Base-by-base conservation (phyloP, 1,139 yeast species). In the Candida glucosophila region DNA sequence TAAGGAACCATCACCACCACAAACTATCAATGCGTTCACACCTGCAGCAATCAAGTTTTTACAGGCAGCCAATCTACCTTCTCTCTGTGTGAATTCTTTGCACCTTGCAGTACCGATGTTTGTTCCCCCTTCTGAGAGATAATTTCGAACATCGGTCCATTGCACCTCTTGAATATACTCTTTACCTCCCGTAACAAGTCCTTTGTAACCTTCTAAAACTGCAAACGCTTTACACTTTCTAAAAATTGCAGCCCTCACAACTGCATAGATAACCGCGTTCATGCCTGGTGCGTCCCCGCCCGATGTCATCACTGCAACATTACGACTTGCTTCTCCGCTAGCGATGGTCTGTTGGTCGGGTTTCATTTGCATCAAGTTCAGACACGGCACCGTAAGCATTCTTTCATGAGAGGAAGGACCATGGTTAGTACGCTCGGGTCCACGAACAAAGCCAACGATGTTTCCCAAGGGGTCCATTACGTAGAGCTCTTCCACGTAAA, bases 211-310 rank as follows among this genome's bases (percentile, higher is more conserved):
- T 55, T 80, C 92, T 48, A 69, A 73, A 15, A 80, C 65, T 3
- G 81, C 86, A 46, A 62, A 80, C 2, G 79, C 80, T 39, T 75
- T 79, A 47, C 88, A 78, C 8, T 77, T 82, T 34, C 69, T 59
- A 53, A 62, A 74, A 36, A 80, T 76, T 29, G 82, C 81, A 0
- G 88, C 73, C 40, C 92, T 60, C 6, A 79, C 80, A 28, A 80
- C 83, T 2, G 90, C 88, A 38, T 90, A 63, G 6, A 80, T 90
- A 15, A 75, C 78, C 5, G 90, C 83, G 46, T 77, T 77, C 92
- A 80, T 80, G 41, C 92, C 92, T 12, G 83, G 90, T 24, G 90
- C 79, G 48, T 80, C 92, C 44, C 92, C 92, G 36, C 92, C 92
- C 1, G 88, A 77, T 3, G 92, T 80, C 90, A 80, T 80, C 13